Evolutionary conservation across 2,329 filamentous ascomycete species (phyloP), one percentile per base, ranked within the genome.

Genomic region (Exserohilum turcica): DNA sequence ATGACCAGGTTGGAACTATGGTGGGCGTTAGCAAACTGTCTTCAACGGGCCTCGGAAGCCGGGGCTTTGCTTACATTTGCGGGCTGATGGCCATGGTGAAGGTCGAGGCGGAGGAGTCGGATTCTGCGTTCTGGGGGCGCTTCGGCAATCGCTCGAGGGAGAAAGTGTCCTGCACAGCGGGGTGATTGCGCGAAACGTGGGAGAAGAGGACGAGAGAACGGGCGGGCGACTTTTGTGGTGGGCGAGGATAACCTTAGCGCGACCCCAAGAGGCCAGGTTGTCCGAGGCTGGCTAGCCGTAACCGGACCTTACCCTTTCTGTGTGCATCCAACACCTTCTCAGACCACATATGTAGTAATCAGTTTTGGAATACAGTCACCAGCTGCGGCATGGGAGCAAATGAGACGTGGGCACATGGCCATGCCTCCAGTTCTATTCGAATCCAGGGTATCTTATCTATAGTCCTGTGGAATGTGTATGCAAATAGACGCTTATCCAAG

Each of bases 1-100:
- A 74, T 72, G 57, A 74, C 66, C 54, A 74, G 68, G 63, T 74
- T 74, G 59, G 72, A 63, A 46, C 71, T 73, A 54, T 38, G 44
- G 29, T 32, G 16, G 33, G 43, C 24, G 58, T 73, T 68, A 74
- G 68, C 61, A 63, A 53, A 36, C 43, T 44, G 53, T 57, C n/a
- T 48, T 27, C 31, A 43, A 36, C 16, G 21, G 16, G 44, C 18
- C 19, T 9, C 36, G 46, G 40, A 31, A 21, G 44, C 21, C 42
- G 2, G 8, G 15, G n/a, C n/a, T 36, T 37, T 35, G 65, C 70
- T 37, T 71, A 72, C 71, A 74, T 63, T 59, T 74, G 72, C 33
- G 72, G 72, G 48, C 66, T 74, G 65, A 74, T 66, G 8, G 71
- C 72, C 72, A 74, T 74, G 54, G 56, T 62, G 63, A 52, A 6